Conservation (phyloP, 768 basidiomycete species). For the Crassisporium funariophilum region DNA sequence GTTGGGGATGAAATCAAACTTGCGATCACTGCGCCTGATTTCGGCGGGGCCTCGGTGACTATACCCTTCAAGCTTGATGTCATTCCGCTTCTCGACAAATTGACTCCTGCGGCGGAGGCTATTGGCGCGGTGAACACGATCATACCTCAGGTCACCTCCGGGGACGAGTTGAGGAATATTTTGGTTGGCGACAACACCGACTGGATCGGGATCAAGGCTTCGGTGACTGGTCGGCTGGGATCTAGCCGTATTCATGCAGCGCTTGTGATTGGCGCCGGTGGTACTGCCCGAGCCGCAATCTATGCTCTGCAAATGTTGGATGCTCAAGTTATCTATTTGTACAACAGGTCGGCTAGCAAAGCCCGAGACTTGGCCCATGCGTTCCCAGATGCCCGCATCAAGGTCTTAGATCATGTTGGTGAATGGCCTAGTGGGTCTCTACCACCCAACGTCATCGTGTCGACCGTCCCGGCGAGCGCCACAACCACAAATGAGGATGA, state of each 20-base stretch:
- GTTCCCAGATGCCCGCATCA: slow-evolving; percentile 68
- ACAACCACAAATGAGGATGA: slow-evolving; percentile 36
- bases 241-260: slow-evolving; percentile 47
- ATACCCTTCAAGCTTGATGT: slow-evolving; percentile 94
- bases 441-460: slow-evolving; percentile 76
- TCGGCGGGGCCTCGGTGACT: slow-evolving; percentile 96
- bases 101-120: slow-evolving; percentile 78
- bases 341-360: slow-evolving; percentile 79
- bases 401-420: slow-evolving; percentile 60
- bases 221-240: slow-evolving; percentile 47
- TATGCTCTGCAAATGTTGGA: slow-evolving; percentile 80
- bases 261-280: slow-evolving; percentile 93
- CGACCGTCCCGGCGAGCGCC: slow-evolving; percentile 82
- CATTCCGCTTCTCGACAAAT: slow-evolving; percentile 76
- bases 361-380: slow-evolving; percentile 67
- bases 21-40: slow-evolving; percentile 64
- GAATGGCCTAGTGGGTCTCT: slow-evolving; percentile 45
- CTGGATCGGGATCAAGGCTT: slow-evolving; percentile 83
- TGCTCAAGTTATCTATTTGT: slow-evolving; percentile 75
- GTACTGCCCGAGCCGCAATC: slow-evolving; percentile 92
- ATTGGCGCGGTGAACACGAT: slow-evolving; percentile 98
- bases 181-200: slow-evolving; percentile 95
- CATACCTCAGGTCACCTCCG: slow-evolving; percentile 48
- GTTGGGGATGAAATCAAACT: slow-evolving; percentile 68
- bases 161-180: slow-evolving; percentile 43